Percentiles rank a stretch among this genome's conserved stretches.
Conservation (phyloP, 2,329 filamentous ascomycete genomes). For the Bisporella sp. region DNA sequence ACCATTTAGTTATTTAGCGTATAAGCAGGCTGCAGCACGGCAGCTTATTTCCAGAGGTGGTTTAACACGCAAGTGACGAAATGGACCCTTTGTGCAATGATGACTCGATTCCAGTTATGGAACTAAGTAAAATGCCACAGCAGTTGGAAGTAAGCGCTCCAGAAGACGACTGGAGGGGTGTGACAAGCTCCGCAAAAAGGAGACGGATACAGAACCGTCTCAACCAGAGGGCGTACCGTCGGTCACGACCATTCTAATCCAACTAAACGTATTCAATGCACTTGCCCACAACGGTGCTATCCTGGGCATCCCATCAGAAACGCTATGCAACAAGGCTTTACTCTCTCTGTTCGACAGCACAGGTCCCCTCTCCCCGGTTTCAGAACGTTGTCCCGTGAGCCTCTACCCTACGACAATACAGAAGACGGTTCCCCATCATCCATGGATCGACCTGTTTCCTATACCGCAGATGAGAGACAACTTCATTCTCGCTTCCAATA, state of each 20-base stretch:
- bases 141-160: slow-evolving; percentile 2
- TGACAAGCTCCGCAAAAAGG: slow-evolving; percentile 19
- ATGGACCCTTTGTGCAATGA: no score
- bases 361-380: not conserved
- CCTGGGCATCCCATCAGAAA: slow-evolving; percentile 3
- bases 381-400: not conserved
- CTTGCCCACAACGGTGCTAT: slow-evolving; percentile 4
- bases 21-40: no score
- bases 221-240: slow-evolving; percentile 19
- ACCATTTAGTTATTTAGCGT: no score
- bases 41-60: no score
- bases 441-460: slow-evolving; percentile 30
- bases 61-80: no score
- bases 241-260: slow-evolving; percentile 12
- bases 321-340: slow-evolving; percentile 3
- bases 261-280: slow-evolving; percentile 14
- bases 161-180: slow-evolving; percentile 27
- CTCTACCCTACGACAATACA: slow-evolving; percentile 33
- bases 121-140: not conserved
- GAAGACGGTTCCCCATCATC: slow-evolving; percentile 30
- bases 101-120: no score
- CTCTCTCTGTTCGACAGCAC: not conserved
- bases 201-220: slow-evolving; percentile 14
- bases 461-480: slow-evolving; percentile 35
- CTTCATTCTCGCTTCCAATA: slow-evolving; percentile 25